Evolutionary conservation across 306 rosid species (phyloP), one percentile per base, ranked within the genome.

Genomic region (Cucurbita moschata): DNA sequence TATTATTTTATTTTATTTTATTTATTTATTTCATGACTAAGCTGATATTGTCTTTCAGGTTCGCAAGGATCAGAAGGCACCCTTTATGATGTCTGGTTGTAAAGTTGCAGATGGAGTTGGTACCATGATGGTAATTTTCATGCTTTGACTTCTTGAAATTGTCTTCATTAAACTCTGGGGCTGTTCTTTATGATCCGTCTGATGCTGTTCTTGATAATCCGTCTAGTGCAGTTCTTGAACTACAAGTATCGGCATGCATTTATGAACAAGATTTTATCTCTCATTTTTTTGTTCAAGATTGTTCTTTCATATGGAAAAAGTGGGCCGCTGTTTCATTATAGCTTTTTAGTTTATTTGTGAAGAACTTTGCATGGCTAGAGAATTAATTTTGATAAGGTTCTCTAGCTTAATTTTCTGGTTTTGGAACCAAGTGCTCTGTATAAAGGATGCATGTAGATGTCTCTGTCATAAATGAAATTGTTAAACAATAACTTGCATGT

Each of bases 81-180:
- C 99, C 26, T 94, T 94, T 84, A 77, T 94, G 79, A 94, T 94
- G 97, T 88, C 99, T 83, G 99, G 99, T 66, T 94, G 99, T 83
- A 94, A 94, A 81, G 90, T 94, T 70, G 99, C 99, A 61, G 99
- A 94, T 83, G 99, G 99, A 77, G 87, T 88, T 84, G 99, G 97
- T 75, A 76, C 89, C 64, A 86, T 94, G 97, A 86, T 94, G 99
- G 99, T 94, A 91, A 74, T 30, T 49, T 50, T 57, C 16, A 16
- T 40, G 37, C 56, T 30, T 42, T 49, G 51, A 16, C 21, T 39
- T 35, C 39, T 70, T 77, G 63, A 43, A 35, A 43, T 23, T 12
- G 3, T 55, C 54, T 60, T 43, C 40, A 5, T 14, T n/a, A 44
- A 67, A 63, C 49, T 63, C 42, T 16, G 6, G 7, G 9, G 55